Evolutionary conservation across 2,329 filamentous ascomycete genomes (phyloP).

Genomic region (Penicillium sp.): DNA sequence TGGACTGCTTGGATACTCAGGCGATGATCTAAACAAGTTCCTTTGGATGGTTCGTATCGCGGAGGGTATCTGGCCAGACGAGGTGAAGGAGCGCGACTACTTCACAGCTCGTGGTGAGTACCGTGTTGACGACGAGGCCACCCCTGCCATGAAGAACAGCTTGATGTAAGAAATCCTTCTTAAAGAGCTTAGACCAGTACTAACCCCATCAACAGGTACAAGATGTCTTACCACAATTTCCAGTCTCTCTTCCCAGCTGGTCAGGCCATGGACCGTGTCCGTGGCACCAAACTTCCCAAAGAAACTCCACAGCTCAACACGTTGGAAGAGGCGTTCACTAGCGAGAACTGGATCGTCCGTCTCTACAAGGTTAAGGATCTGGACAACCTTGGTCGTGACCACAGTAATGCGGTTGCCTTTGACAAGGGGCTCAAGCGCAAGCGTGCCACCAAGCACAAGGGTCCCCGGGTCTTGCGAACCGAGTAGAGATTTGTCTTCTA

Average conservation of each 20-base stretch:
- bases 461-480: constrained; percentile 45
- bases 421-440: constrained; percentile 56
- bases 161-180: constrained; percentile 72
- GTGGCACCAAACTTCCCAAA: constrained; percentile 75
- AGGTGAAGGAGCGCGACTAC: constrained; percentile 95
- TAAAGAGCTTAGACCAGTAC: neutral
- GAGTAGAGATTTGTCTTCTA: constrained; percentile 32
- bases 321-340: constrained; percentile 95
- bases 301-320: constrained; percentile 82
- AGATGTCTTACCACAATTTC: constrained; percentile 99
- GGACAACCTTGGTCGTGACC: constrained; percentile 91
- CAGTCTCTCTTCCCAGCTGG: constrained; percentile 85
- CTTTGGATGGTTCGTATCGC: constrained; percentile 99
- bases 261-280: constrained; percentile 87
- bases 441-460: constrained; percentile 47
- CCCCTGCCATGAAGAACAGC: constrained; percentile 97
- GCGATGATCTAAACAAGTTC: constrained; percentile 99
- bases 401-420: constrained; percentile 60
- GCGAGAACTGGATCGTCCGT: constrained; percentile 99
- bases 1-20: constrained; percentile 92
- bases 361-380: constrained; percentile 99
- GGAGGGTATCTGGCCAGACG: constrained; percentile 99
- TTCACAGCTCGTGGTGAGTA: constrained; percentile 95
- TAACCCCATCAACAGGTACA: constrained; percentile 69
- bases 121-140: constrained; percentile 87